Conservation (phyloP, 768 basidiomycete species). For the Rubroboletus pulcherrimus region DNA sequence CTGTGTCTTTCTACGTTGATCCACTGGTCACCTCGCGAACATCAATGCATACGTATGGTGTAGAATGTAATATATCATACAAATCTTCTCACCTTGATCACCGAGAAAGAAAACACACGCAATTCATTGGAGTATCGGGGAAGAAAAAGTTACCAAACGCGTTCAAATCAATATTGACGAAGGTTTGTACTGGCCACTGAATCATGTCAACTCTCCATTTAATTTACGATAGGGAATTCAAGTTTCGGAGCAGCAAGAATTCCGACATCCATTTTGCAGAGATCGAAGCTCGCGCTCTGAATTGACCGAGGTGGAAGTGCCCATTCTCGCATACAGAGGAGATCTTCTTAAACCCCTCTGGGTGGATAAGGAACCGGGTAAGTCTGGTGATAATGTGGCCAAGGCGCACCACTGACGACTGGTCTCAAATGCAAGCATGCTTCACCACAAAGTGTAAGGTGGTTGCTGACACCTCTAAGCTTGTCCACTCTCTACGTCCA, state of each 20-base stretch:
- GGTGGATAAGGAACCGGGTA: conserved; percentile 14
- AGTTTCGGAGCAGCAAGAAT: conserved; percentile 21
- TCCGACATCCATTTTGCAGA: conserved; percentile 7
- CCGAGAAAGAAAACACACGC: conserved; percentile 23
- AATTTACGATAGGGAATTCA: conserved; percentile 4
- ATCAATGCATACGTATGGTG: conserved; percentile 39
- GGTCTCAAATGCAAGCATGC: not conserved
- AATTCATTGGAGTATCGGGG: conserved; percentile 25
- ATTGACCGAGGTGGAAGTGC: not conserved
- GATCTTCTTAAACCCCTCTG: conserved; percentile 3
- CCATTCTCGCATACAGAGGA: conserved; percentile 20
- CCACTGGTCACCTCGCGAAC: conserved; percentile 44
- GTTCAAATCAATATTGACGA: conserved; percentile 36
- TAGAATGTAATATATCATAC: conserved; percentile 28
- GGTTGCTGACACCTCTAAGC: conserved; percentile 5
- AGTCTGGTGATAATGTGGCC: not conserved
- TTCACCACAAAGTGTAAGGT: conserved; percentile 15
- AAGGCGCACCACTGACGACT: not conserved
- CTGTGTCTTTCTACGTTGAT: conserved; percentile 37
- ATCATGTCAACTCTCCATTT: no score
- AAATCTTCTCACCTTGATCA: conserved; percentile 35
- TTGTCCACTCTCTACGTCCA: not conserved
- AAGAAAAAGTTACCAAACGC: conserved; percentile 26
- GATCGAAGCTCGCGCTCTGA: not conserved
- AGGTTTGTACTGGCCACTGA: conserved; percentile 14